Base-by-base conservation (phyloP, 176 grass and related monocot species). In the Typha latifolia region DNA sequence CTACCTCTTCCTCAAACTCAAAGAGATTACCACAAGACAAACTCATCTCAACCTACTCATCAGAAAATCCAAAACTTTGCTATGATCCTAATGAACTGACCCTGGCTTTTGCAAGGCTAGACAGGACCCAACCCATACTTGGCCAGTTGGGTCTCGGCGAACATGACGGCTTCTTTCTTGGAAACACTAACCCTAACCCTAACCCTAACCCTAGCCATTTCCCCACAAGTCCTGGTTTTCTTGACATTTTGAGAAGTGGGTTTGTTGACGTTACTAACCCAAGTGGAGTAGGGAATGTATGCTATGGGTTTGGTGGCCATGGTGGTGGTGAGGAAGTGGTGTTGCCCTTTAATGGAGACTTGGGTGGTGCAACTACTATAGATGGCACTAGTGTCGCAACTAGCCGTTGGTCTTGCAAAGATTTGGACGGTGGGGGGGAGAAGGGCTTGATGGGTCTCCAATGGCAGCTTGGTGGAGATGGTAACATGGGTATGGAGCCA, bases 171-270 rank as follows among this genome's bases (percentile, higher is more conserved):
- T 4, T 53, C n/a, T 27, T 75, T 14, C 24, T 62, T 0, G 53
- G 29, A 19, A 57, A 52, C 32, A 15, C 8, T 29, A 63, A 20
- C 22, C n/a, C 19, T 22, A 47, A n/a, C n/a, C n/a, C n/a, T n/a
- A n/a, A 19, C 18, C 16, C 56, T 9, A 43, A 68, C 19, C 20
- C 43, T 61, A 4, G 21, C 20, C 57, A 43, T 10, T 43, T 43
- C 37, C 37, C 15, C 12, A 12, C 50, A 23, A 34, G 51, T 29
- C n/a, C 51, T 11, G 48, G 61, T 8, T 73, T 73, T 11, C 61
- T 64, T 32, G 71, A 73, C 71, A 64, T 64, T 31, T 61, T 73
- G 10, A 49, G 71, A 14, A 50, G 47, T 75, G 73, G 63, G 12
- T 56, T 55, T 21, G 11, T 75, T 16, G 63, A 73, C 20, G 51